phyloP scores from a whole-genome alignment of 345 rosid genomes.

The Murraya koenigii region DNA sequence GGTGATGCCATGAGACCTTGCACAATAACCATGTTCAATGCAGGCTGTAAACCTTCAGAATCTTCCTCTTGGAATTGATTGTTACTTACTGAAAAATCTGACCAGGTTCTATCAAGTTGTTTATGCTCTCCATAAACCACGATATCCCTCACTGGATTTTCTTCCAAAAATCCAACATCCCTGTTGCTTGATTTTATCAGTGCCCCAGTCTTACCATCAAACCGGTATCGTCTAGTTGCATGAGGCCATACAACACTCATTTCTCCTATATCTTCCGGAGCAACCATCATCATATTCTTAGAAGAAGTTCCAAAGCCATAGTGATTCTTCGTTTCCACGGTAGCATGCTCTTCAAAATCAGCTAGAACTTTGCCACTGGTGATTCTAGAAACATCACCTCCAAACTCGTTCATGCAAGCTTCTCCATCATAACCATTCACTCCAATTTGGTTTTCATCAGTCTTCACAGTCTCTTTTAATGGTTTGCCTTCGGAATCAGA shows the following conservation, averaged over 20 bases:
- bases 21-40: conserved; percentile 20
- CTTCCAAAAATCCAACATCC: conserved; percentile 15
- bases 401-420: conserved; percentile 4
- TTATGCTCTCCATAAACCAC: conserved; percentile 8
- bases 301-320: conserved; percentile 19
- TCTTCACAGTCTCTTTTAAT: conserved; percentile 8
- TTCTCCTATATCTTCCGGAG: conserved; percentile 11
- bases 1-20: conserved; percentile 34
- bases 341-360: conserved; percentile 12
- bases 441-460: conserved; percentile 20
- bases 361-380: conserved; percentile 11
- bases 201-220: conserved; percentile 5
- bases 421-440: conserved; percentile 20
- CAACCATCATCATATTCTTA: conserved; percentile 11
- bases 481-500: conserved; percentile 13
- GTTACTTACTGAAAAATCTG: conserved; percentile 13
- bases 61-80: conserved; percentile 13
- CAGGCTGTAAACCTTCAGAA: conserved; percentile 6
- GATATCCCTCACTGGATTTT: conserved; percentile 24
- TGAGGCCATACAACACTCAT: conserved; percentile 8
- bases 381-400: conserved; percentile 5
- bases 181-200: conserved; percentile 5
- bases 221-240: conserved; percentile 21
- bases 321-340: conserved; percentile 14
- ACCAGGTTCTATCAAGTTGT: conserved; percentile 14